phyloP scores from a whole-genome alignment of 2,329 filamentous ascomycete genomes.

The Fusarium illudens region DNA sequence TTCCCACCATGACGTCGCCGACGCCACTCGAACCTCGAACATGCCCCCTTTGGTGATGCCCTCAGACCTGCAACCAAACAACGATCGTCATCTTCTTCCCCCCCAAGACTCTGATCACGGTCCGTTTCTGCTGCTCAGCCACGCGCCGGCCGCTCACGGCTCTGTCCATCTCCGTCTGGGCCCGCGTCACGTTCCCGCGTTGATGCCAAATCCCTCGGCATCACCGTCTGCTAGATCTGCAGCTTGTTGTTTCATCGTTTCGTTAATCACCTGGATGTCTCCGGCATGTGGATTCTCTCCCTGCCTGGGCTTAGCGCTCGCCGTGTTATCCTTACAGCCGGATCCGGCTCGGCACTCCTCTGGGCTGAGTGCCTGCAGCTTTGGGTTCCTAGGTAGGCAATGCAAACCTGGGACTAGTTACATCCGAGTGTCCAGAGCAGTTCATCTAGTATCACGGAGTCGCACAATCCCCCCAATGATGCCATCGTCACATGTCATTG shows the following conservation, averaged over 20 bases:
- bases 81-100: slow-evolving; percentile 30
- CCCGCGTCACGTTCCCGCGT: neutral
- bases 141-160: neutral
- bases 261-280: neutral
- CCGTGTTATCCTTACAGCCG: neutral
- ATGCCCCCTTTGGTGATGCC: slow-evolving; percentile 24
- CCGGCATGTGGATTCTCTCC: slow-evolving; percentile 22
- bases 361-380: slow-evolving; percentile 9
- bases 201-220: slow-evolving; percentile 29
- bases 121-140: slow-evolving; percentile 13
- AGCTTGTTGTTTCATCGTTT: slow-evolving; percentile 24
- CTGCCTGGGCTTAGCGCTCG: neutral
- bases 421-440: neutral
- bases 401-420: neutral
- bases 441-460: neutral
- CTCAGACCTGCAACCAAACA: slow-evolving; percentile 24
- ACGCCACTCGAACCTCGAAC: slow-evolving; percentile 23
- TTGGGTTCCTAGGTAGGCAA: neutral
- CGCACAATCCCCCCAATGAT: slow-evolving; percentile 9
- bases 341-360: slow-evolving; percentile 16
- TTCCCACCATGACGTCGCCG: slow-evolving; percentile 30
- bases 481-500: slow-evolving; percentile 4
- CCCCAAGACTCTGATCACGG: neutral
- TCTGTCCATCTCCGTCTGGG: slow-evolving; percentile 7
- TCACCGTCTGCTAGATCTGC: slow-evolving; percentile 29